A percentile compares a stretch with the other conserved stretches of the same genome.
These are phyloP conservation scores for Penicillium sp. DNA, from an alignment of 2,329 filamentous ascomycete species.

Conservation along the genomic window DNA sequence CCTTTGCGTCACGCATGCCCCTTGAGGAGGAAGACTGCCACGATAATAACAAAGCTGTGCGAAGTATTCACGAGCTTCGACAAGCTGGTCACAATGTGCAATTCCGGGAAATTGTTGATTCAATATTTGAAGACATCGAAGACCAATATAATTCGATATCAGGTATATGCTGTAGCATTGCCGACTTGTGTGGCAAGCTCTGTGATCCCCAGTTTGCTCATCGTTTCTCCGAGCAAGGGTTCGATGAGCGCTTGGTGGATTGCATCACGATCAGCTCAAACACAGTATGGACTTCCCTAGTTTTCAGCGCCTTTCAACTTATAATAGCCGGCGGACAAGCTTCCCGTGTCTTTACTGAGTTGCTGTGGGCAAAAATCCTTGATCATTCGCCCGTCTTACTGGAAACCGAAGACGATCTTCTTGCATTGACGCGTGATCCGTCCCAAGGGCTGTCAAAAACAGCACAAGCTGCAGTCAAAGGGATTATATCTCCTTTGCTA, in stretches of 20 bases:
- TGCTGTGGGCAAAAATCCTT: constrained; percentile 40
- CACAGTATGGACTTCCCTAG: constrained; percentile 38
- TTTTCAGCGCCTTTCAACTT: constrained; percentile 39
- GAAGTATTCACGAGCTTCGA: constrained; percentile 66
- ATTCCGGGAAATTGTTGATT: constrained; percentile 60
- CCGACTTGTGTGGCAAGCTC: constrained; percentile 61
- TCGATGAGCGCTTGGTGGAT: constrained; percentile 71
- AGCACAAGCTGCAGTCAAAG: constrained; percentile 35
- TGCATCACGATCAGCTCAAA: constrained; percentile 66
- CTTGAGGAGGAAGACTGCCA: constrained; percentile 52
- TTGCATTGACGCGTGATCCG: constrained; percentile 27
- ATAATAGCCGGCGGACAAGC: constrained; percentile 33
- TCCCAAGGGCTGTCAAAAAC: constrained; percentile 35
- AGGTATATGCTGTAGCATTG: constrained; percentile 57
- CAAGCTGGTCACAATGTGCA: constrained; percentile 62
- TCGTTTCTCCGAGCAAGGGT: constrained; percentile 73
- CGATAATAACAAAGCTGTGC: constrained; percentile 50
- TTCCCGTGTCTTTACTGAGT: constrained; percentile 33
- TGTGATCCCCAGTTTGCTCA: constrained; percentile 44
- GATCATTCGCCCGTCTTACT: constrained; percentile 35
- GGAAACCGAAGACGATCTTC: constrained; percentile 34
- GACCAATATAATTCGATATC: constrained; percentile 51
- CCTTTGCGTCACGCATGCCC: constrained; percentile 18
- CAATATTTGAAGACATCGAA: constrained; percentile 64
- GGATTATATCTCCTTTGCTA: constrained; percentile 28